Percentiles rank a stretch among this genome's conserved stretches.
Evolutionary conservation across 2,329 filamentous ascomycete genomes (phyloP).

Genomic region (Zymoseptoria crescenta): DNA sequence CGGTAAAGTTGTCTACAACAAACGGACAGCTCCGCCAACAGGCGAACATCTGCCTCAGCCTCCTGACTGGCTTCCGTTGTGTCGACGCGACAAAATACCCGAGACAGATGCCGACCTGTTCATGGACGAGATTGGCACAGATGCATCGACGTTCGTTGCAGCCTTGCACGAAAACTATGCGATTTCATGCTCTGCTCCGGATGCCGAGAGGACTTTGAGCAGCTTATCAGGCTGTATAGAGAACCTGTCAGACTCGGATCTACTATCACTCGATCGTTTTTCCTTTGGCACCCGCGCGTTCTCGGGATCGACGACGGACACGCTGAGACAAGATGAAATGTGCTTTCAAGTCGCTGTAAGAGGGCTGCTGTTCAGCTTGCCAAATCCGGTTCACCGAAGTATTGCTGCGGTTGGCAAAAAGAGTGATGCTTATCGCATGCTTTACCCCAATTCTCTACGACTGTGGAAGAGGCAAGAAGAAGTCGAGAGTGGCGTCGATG

Average conservation of each 20-base stretch:
- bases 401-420: constrained; percentile 29
- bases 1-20: constrained; percentile 95
- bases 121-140: constrained; percentile 90
- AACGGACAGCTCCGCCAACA: constrained; percentile 55
- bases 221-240: constrained; percentile 80
- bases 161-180: constrained; percentile 91
- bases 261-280: constrained; percentile 70
- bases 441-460: constrained; percentile 77
- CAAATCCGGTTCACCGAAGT: constrained; percentile 68
- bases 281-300: constrained; percentile 47
- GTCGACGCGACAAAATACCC: constrained; percentile 36
- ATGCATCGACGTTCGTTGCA: constrained; percentile 81
- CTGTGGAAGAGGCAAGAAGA: constrained; percentile 81
- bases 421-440: constrained; percentile 73
- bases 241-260: constrained; percentile 76
- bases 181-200: constrained; percentile 64
- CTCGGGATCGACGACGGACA: constrained; percentile 53
- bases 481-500: constrained; percentile 62
- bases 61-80: constrained; percentile 40
- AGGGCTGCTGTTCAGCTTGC: constrained; percentile 76
- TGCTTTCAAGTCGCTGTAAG: constrained; percentile 85
- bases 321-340: constrained; percentile 85
- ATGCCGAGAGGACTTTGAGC: constrained; percentile 57
- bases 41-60: constrained; percentile 33
- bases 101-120: constrained; percentile 54